Conservation (phyloP, 768 basidiomycete genomes). For the Hericium alpestre region DNA sequence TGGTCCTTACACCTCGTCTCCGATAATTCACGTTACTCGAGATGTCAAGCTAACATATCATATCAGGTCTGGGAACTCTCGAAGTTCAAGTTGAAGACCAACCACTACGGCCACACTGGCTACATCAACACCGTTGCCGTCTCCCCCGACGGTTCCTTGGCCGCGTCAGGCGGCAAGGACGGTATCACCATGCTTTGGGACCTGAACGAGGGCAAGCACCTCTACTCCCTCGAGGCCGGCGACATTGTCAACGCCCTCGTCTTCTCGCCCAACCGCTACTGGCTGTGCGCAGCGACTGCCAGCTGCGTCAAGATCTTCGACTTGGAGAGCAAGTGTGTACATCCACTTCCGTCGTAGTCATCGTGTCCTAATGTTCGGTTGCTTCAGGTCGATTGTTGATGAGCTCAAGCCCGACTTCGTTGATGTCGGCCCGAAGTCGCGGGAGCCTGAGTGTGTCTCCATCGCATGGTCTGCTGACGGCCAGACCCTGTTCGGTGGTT, state of each 20-base stretch:
- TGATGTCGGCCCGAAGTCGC: slow-evolving; percentile 57
- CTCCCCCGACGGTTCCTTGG: slow-evolving; percentile 96
- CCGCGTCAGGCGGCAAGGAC: slow-evolving; percentile 98
- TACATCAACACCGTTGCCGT: slow-evolving; percentile 99
- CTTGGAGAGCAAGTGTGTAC: slow-evolving; percentile 91
- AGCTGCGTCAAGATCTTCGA: slow-evolving; percentile 99
- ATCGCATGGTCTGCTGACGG: slow-evolving; percentile 99
- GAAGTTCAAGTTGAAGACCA: slow-evolving; percentile 99
- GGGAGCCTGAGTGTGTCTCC: slow-evolving; percentile 88
- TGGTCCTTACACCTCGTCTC: slow-evolving; percentile 46
- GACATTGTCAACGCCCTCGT: slow-evolving; percentile 98
- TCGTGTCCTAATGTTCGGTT: not conserved
- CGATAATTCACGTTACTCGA: not conserved
- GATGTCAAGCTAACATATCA: not conserved
- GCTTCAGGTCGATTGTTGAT: slow-evolving; percentile 82
- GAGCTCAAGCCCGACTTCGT: slow-evolving; percentile 95
- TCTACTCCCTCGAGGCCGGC: slow-evolving; percentile 98
- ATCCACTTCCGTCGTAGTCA: not conserved
- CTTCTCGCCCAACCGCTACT: slow-evolving; percentile 99
- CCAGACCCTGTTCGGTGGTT: slow-evolving; percentile 93
- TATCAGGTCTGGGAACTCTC: slow-evolving; percentile 96
- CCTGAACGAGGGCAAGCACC: slow-evolving; percentile 99
- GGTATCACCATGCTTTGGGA: slow-evolving; percentile 99
- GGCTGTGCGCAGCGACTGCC: slow-evolving; percentile 97
- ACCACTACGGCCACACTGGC: slow-evolving; percentile 98